These are phyloP conservation scores for Boechera stricta DNA, from an alignment of 345 rosid genomes.

Conservation along the genomic window DNA sequence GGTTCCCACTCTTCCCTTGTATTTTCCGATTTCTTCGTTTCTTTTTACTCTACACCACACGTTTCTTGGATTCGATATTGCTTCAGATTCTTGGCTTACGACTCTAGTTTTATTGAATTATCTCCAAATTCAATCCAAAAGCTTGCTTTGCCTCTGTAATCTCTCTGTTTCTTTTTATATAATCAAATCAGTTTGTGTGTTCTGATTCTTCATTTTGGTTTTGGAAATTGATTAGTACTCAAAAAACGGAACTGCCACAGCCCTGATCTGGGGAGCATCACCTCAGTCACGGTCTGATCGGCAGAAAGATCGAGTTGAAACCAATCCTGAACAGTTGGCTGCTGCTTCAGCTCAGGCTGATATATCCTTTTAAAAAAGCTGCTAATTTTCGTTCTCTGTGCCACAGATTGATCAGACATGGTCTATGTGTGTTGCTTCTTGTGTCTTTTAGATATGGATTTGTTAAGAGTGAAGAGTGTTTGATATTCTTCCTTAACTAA, in stretches of 20 bases:
- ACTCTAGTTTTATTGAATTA: too few relatives aligned
- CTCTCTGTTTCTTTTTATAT: not conserved
- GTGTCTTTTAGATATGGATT: not conserved
- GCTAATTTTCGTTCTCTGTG: not conserved
- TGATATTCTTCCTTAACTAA: conserved; percentile 46
- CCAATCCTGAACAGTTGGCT: conserved; percentile 97
- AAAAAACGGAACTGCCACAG: conserved; percentile 75
- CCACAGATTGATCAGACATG: not conserved
- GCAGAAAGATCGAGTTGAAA: conserved; percentile 94
- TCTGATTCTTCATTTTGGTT: conserved; percentile 22
- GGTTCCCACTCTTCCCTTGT: conserved; percentile 47
- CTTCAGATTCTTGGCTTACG: not conserved
- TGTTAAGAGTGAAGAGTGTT: not conserved
- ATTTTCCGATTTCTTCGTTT: not conserved
- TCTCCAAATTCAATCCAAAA: not conserved
- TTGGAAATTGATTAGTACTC: conserved; percentile 59
- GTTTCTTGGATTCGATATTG: not conserved
- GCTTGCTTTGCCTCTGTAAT: conserved; percentile 9
- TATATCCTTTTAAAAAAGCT: conserved; percentile 70
- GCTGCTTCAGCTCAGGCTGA: conserved; percentile 99
- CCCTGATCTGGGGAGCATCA: conserved; percentile 96
- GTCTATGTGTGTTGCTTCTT: not conserved
- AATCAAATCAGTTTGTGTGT: not conserved
- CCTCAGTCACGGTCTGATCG: conserved; percentile 97
- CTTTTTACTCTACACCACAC: not conserved